Evolutionary conservation across 176 grass and related monocot genomes (phyloP).

Genomic region (Triticum monococcum): DNA sequence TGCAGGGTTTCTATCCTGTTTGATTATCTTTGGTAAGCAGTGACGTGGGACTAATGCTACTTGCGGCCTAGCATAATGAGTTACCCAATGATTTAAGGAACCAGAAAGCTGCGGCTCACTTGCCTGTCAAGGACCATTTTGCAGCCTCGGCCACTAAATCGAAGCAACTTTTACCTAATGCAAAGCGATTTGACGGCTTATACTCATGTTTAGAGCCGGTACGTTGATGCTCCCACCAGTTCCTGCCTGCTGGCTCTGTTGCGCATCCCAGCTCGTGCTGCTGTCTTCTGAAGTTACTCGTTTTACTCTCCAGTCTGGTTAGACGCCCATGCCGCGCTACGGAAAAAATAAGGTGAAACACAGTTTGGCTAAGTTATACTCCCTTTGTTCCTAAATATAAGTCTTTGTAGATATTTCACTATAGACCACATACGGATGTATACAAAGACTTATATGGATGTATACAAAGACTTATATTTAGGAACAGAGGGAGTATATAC

Average conservation of each 20-base stretch:
- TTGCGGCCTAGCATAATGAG: conserved; percentile 22
- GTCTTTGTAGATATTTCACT: too few species aligned
- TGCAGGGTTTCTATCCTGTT: neutral
- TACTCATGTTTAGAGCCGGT: conserved; percentile 20
- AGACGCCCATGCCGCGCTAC: too few species aligned
- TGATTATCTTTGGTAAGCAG: neutral
- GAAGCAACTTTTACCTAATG: neutral
- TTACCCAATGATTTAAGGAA: conserved; percentile 13
- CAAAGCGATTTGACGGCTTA: conserved; percentile 39
- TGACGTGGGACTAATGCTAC: conserved; percentile 13
- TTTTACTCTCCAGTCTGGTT: too few species aligned
- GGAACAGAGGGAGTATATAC: too few species aligned
- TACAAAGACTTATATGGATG: too few species aligned
- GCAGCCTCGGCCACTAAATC: neutral
- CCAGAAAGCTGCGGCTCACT: conserved; percentile 17
- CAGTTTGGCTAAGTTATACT: too few species aligned
- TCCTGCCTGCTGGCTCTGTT: conserved; percentile 1
- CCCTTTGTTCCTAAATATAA: too few species aligned
- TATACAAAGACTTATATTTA: too few species aligned
- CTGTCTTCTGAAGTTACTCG: too few species aligned
- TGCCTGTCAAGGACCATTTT: conserved; percentile 11
- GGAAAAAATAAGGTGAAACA: too few species aligned
- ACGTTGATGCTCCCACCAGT: conserved; percentile 22
- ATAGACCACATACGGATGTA: too few species aligned
- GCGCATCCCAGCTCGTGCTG: neutral